These are phyloP conservation scores for Coffea humblotiana DNA, from an alignment of 305 asterid genomes.

Conservation along the genomic window DNA sequence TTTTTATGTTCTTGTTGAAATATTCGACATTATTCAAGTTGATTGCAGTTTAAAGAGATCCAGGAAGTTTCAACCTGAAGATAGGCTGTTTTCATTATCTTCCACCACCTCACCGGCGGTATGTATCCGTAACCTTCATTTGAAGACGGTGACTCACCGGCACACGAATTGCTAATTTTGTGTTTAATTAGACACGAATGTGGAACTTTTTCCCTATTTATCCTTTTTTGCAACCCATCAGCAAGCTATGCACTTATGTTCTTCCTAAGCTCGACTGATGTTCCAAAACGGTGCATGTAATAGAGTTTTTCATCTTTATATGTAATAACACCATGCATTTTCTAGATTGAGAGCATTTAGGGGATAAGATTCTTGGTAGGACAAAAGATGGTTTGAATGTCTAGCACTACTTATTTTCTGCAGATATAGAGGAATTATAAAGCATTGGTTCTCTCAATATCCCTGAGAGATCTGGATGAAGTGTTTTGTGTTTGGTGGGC, in stretches of 20 bases:
- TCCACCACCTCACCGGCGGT: slow-evolving; percentile 96
- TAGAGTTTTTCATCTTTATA: not conserved
- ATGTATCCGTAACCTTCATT: slow-evolving; percentile 28
- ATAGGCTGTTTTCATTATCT: slow-evolving; percentile 90
- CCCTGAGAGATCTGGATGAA: slow-evolving; percentile 7
- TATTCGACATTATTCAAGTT: not conserved
- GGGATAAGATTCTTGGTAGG: not conserved
- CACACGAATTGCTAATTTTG: slow-evolving; percentile 8
- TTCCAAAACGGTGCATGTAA: not conserved
- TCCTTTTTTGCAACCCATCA: not conserved
- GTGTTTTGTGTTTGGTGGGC: not conserved
- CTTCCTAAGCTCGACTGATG: not conserved
- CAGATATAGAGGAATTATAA: not conserved
- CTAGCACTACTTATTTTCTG: not conserved
- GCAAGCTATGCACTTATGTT: not conserved
- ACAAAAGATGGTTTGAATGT: not conserved
- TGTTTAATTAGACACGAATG: not conserved
- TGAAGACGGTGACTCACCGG: not conserved
- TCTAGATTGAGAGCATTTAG: not conserved
- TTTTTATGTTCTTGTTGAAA: not conserved
- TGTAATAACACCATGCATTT: not conserved
- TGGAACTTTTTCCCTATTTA: not conserved
- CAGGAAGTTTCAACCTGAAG: slow-evolving; percentile 95
- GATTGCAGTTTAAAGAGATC: slow-evolving; percentile 84
- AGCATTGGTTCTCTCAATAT: slow-evolving; percentile 1